Evolutionary conservation across 768 basidiomycete genomes (phyloP).

Genomic region (Mycena filopes): DNA sequence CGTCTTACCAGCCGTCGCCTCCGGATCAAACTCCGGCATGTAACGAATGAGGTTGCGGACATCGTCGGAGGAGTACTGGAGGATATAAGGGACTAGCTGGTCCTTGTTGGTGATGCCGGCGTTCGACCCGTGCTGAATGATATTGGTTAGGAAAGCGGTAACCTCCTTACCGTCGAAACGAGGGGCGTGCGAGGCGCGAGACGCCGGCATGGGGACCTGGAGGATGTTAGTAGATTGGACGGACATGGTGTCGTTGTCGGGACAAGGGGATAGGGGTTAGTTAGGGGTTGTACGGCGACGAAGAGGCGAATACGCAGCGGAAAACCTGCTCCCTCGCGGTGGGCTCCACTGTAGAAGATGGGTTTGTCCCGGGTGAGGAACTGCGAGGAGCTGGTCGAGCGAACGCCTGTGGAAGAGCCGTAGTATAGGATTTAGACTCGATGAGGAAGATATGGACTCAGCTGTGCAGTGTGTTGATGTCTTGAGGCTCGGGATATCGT

Average conservation of each 20-base stretch:
- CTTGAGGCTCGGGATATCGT: too few species aligned
- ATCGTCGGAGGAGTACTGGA: constrained; percentile 5
- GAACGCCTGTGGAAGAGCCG: too few species aligned
- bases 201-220: constrained; percentile 4
- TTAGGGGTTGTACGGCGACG: too few species aligned
- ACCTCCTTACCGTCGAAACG: not conserved
- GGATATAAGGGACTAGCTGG: not conserved
- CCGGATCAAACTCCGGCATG: constrained; percentile 1
- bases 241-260: not conserved
- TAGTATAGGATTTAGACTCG: too few species aligned
- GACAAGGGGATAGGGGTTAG: not conserved
- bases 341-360: constrained; percentile 1
- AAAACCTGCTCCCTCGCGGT: not conserved
- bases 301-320: not conserved
- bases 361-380: too few species aligned
- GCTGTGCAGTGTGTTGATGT: too few species aligned
- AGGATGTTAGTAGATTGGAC: not conserved
- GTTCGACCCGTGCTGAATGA: constrained; percentile 4
- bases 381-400: too few species aligned
- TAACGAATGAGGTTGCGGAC: constrained; percentile 3
- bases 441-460: too few species aligned
- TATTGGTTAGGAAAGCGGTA: not conserved
- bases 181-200: not conserved
- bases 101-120: constrained; percentile 11
- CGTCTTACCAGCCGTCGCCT: not conserved